Base-by-base conservation (phyloP, 2,329 filamentous ascomycete genomes). In the Verticillium dahliae region DNA sequence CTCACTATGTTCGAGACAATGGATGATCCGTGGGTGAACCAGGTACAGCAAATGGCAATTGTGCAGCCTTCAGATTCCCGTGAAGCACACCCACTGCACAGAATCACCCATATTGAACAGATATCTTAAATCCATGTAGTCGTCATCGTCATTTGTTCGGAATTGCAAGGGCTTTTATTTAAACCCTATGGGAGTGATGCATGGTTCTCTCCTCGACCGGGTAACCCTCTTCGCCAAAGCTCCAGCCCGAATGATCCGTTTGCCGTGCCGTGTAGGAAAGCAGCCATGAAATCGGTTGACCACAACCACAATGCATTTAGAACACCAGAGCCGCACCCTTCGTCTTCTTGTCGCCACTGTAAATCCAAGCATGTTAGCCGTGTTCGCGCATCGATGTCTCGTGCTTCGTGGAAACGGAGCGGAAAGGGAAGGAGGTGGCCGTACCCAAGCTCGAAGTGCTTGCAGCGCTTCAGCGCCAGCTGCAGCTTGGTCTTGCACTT, bases 291-390 rank as follows among this genome's bases (percentile, higher is more conserved):
- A 65, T 65, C 61, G 64, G 64, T 64, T 61, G 62, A 64, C 62
- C 64, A 60, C 61, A 65, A 65, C 64, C 62, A 74, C 75, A 81
- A 81, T 75, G 78, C 81, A 85, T 83, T 89, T 97, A 99, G 88
- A 99, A 99, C 76, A 99, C 95, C 77, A 99, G 89, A 82, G 95
- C 95, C 75, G 95, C 95, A 90, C 95, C 95, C 92, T 99, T 99
- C 75, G 95, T 99, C 92, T 99, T 99, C 93, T 99, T 99, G 90
- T 99, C 95, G 88, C 95, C 95, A 89, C 95, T 96, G 73, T 74
- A 71, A 62, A 67, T 64, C 67, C 22, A 37, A 9, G 54, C 13
- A 14, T 34, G 54, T 56, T 56, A 56, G 54, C 10, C 13, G 7
- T 11, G 14, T 33, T 34, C 54, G 33, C 54, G n/a, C 27, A 35